Conservation (phyloP, 2,329 filamentous ascomycete genomes). For the Aspergillus sojae region DNA sequence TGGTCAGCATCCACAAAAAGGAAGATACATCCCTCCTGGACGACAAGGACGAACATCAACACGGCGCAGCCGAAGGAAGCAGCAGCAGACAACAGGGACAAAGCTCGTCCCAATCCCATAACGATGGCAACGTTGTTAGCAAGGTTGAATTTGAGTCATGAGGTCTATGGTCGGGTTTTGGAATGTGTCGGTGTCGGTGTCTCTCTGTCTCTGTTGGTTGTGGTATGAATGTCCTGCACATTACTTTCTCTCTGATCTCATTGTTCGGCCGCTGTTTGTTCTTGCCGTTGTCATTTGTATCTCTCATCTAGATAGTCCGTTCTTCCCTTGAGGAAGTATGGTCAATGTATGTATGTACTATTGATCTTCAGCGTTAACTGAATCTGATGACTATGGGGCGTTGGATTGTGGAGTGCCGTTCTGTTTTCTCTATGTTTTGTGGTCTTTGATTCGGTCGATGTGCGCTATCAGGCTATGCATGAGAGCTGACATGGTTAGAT, state of each 20-base stretch:
- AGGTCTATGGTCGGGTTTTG: not conserved
- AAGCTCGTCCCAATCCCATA: constrained; percentile 11
- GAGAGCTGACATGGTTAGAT: not conserved
- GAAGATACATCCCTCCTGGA: constrained; percentile 35
- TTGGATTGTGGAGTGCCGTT: not conserved
- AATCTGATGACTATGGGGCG: constrained; percentile 2
- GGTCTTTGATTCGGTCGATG: not conserved
- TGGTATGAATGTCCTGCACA: not conserved
- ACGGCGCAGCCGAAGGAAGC: constrained; percentile 6
- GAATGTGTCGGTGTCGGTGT: not conserved
- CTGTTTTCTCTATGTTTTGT: not conserved
- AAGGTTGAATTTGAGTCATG: constrained; percentile 44
- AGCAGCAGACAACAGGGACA: constrained; percentile 10
- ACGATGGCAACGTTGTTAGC: constrained; percentile 35
- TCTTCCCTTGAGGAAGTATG: constrained; percentile 1
- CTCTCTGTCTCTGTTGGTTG: not conserved
- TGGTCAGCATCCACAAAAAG: constrained; percentile 51
- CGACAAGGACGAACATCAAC: constrained; percentile 23
- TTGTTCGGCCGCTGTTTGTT: not conserved
- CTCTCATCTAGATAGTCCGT: not conserved
- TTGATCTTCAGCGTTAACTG: constrained; percentile 2
- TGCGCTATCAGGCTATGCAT: not conserved
- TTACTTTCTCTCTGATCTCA: not conserved
- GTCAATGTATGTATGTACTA: constrained; percentile 4
- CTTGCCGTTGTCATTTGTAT: not conserved